Conservation (phyloP, 768 basidiomycete genomes). For the Polyporus arcularius region DNA sequence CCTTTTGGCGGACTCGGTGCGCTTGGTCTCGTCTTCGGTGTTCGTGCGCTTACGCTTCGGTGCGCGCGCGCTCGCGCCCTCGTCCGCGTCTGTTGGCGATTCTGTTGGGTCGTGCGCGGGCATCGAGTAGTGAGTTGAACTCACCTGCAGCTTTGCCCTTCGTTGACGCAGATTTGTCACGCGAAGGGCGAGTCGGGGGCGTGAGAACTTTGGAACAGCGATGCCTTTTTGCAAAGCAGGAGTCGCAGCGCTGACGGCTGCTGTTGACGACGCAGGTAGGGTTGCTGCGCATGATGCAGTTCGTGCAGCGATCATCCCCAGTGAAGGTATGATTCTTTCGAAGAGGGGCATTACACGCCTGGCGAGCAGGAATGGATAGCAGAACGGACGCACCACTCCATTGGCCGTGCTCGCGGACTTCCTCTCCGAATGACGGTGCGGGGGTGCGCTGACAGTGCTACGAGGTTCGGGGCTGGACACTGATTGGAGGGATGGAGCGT, state of each 20-base stretch:
- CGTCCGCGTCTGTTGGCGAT: not conserved
- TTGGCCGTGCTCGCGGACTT: slow-evolving; percentile 7
- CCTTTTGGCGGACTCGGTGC: slow-evolving; percentile 17
- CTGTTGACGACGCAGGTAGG: slow-evolving; percentile 19
- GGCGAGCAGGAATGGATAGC: not conserved
- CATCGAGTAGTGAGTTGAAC: not conserved
- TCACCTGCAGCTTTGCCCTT: slow-evolving; percentile 19
- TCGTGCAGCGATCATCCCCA: slow-evolving; percentile 18
- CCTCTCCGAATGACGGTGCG: slow-evolving; percentile 12
- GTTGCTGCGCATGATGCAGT: slow-evolving; percentile 20
- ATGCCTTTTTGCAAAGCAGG: slow-evolving; percentile 19
- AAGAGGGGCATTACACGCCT: not conserved
- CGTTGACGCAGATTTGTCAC: slow-evolving; percentile 12
- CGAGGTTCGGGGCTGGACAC: slow-evolving; percentile 18
- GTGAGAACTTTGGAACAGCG: slow-evolving; percentile 23
- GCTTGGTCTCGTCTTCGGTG: slow-evolving; percentile 18
- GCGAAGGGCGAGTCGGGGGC: slow-evolving; percentile 17
- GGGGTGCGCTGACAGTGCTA: slow-evolving; percentile 19
- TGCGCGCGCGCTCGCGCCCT: slow-evolving; percentile 16
- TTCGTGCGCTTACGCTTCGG: slow-evolving; percentile 18
- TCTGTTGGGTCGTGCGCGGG: not conserved
- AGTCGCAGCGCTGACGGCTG: slow-evolving; percentile 22
- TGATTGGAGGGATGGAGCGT: slow-evolving; percentile 2
- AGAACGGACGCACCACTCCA: slow-evolving; percentile 11
- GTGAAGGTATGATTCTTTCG: slow-evolving; percentile 15